A percentile compares a stretch with the other conserved stretches of the same genome.
Conservation (phyloP, 208 protist genomes). For the Leishmania martiniquensis region DNA sequence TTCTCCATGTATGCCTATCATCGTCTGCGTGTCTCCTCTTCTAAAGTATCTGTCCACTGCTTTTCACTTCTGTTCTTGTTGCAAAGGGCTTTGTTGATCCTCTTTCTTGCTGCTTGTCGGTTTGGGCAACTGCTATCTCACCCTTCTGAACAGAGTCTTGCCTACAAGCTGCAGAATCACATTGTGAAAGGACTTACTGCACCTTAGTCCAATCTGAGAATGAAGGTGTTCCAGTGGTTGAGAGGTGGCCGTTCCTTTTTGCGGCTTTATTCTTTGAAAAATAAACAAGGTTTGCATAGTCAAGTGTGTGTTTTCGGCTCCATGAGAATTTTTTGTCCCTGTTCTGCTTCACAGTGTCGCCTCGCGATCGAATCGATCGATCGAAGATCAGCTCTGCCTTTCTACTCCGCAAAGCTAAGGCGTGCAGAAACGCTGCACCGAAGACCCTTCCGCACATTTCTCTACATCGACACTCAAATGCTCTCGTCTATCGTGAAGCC, state of each 20-base stretch:
- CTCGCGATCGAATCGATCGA: not conserved
- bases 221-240: not conserved
- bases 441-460: not conserved
- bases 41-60: not conserved
- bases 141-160: not conserved
- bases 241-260: not conserved
- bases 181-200: not conserved
- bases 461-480: not conserved
- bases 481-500: not conserved
- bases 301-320: not conserved
- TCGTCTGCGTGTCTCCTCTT: not conserved
- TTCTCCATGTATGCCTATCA: not conserved
- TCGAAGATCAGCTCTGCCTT: no score
- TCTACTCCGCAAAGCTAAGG: not conserved
- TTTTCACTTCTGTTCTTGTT: conserved; percentile 4
- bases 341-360: not conserved
- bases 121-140: not conserved
- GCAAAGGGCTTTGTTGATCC: not conserved
- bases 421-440: not conserved
- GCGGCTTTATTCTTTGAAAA: not conserved
- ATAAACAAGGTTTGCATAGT: not conserved
- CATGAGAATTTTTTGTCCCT: not conserved
- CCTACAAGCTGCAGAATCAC: not conserved
- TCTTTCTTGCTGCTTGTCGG: conserved; percentile 3
- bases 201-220: not conserved